phyloP scores from a whole-genome alignment of 768 basidiomycete species.

The Mycena olivaceomarginata region DNA sequence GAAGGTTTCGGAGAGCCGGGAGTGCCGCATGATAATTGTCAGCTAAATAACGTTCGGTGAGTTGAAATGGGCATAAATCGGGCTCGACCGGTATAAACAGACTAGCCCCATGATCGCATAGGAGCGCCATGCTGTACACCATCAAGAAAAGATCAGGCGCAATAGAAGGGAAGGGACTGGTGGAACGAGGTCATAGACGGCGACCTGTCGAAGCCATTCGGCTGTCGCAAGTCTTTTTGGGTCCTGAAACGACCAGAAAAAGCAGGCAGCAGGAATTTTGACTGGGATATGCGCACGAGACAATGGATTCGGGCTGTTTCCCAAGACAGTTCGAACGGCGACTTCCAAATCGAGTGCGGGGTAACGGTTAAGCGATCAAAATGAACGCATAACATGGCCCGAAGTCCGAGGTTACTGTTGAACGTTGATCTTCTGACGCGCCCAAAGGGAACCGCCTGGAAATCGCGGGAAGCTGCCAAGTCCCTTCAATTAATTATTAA shows the following conservation, averaged over 20 bases:
- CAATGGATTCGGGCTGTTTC: too few relatives aligned
- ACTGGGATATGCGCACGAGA: neutral
- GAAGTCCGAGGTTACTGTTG: neutral
- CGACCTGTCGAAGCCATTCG: constrained; percentile 6
- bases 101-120: constrained; percentile 13
- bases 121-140: neutral
- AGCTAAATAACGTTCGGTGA: constrained; percentile 22
- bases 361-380: constrained; percentile 26
- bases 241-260: neutral
- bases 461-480: neutral
- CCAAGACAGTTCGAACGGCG: neutral
- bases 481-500: neutral
- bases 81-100: neutral
- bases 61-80: constrained; percentile 1
- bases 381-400: neutral
- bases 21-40: constrained; percentile 20
- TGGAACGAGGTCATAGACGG: neutral
- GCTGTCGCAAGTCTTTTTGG: neutral
- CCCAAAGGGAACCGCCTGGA: neutral
- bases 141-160: constrained; percentile 7
- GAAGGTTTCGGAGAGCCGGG: neutral
- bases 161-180: constrained; percentile 3
- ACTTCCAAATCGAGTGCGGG: constrained; percentile 31
- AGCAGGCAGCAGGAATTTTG: neutral
- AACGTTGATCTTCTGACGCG: constrained; percentile 2